Evolutionary conservation across 2,329 filamentous ascomycete species (phyloP).

Genomic region (Canariomyces notabilis): DNA sequence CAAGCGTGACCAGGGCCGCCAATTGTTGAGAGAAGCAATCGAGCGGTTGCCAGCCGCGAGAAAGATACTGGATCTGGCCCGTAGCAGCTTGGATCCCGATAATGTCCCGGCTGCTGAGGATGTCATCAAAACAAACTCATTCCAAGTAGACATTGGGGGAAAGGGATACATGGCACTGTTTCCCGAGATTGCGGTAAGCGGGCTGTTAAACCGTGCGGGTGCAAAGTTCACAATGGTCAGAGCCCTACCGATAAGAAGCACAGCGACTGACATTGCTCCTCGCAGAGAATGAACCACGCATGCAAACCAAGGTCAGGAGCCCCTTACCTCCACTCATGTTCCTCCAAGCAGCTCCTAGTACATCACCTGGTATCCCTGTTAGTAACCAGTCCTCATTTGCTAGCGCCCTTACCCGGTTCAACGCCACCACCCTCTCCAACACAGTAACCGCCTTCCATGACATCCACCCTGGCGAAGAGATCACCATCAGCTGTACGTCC

Average conservation of each 20-base stretch:
- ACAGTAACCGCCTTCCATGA: slow-evolving; percentile 23
- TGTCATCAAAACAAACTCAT: slow-evolving; percentile 34
- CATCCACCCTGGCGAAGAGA: slow-evolving; percentile 27
- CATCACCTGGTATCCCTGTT: too few relatives aligned
- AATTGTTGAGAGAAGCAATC: slow-evolving; percentile 28
- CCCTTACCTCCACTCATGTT: background rate
- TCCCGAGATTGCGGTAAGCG: slow-evolving; percentile 31
- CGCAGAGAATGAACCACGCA: slow-evolving; percentile 35
- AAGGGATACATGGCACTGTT: slow-evolving; percentile 30
- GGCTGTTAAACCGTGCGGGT: background rate
- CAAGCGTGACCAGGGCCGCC: slow-evolving; percentile 21
- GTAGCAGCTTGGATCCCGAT: slow-evolving; percentile 28
- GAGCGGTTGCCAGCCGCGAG: slow-evolving; percentile 25
- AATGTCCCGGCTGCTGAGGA: slow-evolving; percentile 28
- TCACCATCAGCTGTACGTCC: slow-evolving; percentile 29
- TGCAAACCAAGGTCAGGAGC: slow-evolving; percentile 33
- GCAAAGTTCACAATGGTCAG: background rate
- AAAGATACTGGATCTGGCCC: slow-evolving; percentile 27
- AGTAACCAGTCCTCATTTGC: background rate
- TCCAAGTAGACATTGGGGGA: slow-evolving; percentile 25
- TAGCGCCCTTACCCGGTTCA: slow-evolving; percentile 25
- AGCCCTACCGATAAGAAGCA: too few relatives aligned
- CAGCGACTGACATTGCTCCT: background rate
- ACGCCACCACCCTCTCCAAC: slow-evolving; percentile 22
- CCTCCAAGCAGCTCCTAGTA: background rate